Evolutionary conservation across 805 yeast genomes (phyloP), one percentile per base, ranked within the genome.

Genomic region (Candida orba): DNA sequence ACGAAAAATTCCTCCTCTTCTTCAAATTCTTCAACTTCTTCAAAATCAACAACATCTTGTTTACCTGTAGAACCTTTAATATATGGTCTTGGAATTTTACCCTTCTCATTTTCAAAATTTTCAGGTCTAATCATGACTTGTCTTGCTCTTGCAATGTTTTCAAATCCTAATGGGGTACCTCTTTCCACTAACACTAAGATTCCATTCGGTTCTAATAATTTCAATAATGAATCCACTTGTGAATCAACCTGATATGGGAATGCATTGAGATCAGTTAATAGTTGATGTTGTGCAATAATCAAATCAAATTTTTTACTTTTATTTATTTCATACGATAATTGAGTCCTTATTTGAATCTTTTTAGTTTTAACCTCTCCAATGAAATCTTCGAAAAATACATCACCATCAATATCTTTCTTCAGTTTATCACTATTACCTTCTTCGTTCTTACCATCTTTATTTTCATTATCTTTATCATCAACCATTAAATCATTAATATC

Each of bases 61-160:
- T 65, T 59, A 20, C 58, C 49, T 1, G 66, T 50, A 0, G 78
- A 69, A 1, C 81, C 80, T 31, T 73, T 69, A 34, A 73, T 67
- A 63, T 80, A 84, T 1, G 86, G 84, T 52, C 89, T 68, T 29
- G 93, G 89, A 29, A 79, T 72, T 54, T 81, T 81, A 0, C 82
- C 82, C 34, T 64, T 58, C 50, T 79, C 84, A 12, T 64, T 62
- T 7, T 63, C 69, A 52, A 69, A 70, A 6, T 76, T 73, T 52
- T 84, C 95, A 0, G 97, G 96, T 52, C 98, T 77, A n/a, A 91
- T 66, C 75, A 88, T 78, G 4, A 87, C 65, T 60, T 91, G 96
- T 56, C 99, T 72, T 5, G 97, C 96, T 42, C 96, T 71, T 0
- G 96, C 95, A 45, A 89, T 74, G 3, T 79, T 71, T 63, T 93